Evolutionary conservation across 202 grass and related monocot species (phyloP).

Genomic region (Digitaria exilis): DNA sequence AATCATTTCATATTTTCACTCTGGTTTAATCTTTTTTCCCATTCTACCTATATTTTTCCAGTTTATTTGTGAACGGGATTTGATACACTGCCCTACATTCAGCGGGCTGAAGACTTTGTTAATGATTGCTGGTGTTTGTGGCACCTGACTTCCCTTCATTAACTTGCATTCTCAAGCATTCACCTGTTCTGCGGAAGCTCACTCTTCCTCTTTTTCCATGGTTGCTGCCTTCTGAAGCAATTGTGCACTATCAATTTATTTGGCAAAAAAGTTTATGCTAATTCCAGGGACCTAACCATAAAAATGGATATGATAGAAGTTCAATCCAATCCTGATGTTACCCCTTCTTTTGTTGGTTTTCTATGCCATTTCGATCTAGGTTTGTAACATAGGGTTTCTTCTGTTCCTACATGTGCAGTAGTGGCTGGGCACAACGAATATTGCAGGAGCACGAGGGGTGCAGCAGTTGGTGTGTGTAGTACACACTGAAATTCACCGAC

Average conservation of each 20-base stretch:
- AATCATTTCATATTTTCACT: neutral
- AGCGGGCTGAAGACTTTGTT: neutral
- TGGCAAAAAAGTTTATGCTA: neutral
- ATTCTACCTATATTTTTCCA: neutral
- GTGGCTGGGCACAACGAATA: no score
- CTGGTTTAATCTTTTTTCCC: neutral
- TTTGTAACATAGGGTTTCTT: no score
- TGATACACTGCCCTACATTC: neutral
- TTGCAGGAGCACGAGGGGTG: no score
- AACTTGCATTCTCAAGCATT: neutral
- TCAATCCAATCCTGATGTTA: neutral
- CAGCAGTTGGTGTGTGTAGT: no score
- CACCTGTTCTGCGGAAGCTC: neutral
- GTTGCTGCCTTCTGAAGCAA: neutral
- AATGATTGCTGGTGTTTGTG: neutral
- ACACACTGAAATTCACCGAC: no score
- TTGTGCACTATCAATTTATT: neutral
- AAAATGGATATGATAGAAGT: neutral
- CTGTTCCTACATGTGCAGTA: no score
- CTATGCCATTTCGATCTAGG: no score
- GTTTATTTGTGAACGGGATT: neutral
- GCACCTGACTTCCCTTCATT: neutral
- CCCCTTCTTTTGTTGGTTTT: no score
- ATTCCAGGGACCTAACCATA: neutral
- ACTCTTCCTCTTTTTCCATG: neutral